A percentile compares a stretch with the other conserved stretches of the same genome.
These are phyloP conservation scores for Raphanus hybrid DNA, from an alignment of 441 rosid species.

Conservation along the genomic window DNA sequence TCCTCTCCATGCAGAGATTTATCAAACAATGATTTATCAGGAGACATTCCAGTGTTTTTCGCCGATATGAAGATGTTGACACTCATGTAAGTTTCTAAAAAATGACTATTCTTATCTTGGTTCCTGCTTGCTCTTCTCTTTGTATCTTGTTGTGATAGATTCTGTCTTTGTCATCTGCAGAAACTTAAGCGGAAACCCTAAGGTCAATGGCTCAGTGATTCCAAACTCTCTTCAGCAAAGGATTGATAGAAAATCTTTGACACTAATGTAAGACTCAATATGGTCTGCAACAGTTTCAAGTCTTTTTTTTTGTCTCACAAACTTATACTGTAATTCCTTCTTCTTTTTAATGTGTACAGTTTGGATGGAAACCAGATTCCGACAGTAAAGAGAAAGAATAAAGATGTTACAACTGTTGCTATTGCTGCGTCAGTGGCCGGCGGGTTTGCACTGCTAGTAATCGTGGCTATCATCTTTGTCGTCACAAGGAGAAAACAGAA, in stretches of 20 bases:
- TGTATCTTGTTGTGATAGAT: constrained; percentile 1
- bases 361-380: neutral
- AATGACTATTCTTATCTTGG: neutral
- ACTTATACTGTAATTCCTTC: neutral
- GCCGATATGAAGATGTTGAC: constrained; percentile 36
- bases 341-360: constrained; percentile 15
- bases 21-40: constrained; percentile 48
- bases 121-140: neutral
- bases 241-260: constrained; percentile 12
- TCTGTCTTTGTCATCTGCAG: constrained; percentile 30
- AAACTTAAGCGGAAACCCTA: constrained; percentile 43
- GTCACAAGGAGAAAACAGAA: constrained; percentile 29
- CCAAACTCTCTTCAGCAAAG: constrained; percentile 29
- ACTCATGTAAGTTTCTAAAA: constrained; percentile 40
- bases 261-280: constrained; percentile 23
- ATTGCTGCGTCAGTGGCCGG: constrained; percentile 35
- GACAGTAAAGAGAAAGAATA: neutral
- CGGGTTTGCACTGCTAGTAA: constrained; percentile 22
- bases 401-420: constrained; percentile 10
- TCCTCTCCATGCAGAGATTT: constrained; percentile 43
- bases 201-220: constrained; percentile 26
- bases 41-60: constrained; percentile 41
- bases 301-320: neutral
- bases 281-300: neutral
- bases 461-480: constrained; percentile 21